Evolutionary conservation across 768 basidiomycete species (phyloP).

Genomic region (Podaxis mareebaensis): DNA sequence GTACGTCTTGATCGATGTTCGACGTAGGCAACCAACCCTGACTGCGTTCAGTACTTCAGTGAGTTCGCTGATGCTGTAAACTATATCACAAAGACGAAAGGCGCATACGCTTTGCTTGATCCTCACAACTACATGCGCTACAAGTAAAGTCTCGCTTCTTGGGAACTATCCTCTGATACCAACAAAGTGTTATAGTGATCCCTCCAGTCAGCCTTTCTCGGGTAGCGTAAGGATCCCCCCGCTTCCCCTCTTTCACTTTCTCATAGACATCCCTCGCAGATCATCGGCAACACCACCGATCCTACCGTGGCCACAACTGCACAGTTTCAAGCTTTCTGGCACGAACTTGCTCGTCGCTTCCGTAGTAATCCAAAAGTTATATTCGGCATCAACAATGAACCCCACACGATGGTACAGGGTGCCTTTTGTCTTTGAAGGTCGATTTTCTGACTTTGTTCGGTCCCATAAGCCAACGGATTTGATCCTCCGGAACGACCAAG

Average conservation of each 20-base stretch:
- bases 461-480: constrained; percentile 36
- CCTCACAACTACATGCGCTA: constrained; percentile 53
- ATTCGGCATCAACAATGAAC: constrained; percentile 51
- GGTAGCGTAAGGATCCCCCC: constrained; percentile 37
- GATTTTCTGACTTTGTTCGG: background rate
- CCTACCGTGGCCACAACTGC: constrained; percentile 43
- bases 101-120: constrained; percentile 43
- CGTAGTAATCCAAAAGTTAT: constrained; percentile 40
- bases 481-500: constrained; percentile 43
- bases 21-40: background rate
- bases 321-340: constrained; percentile 45
- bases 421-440: background rate
- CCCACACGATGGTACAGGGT: constrained; percentile 40
- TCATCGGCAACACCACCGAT: constrained; percentile 45
- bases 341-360: constrained; percentile 42
- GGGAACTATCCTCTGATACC: background rate
- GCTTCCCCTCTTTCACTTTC: background rate
- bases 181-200: constrained; percentile 31
- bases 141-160: constrained; percentile 31
- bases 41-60: constrained; percentile 36
- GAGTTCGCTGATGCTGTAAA: constrained; percentile 45
- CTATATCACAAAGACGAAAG: constrained; percentile 41
- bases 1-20: constrained; percentile 22
- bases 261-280: constrained; percentile 24
- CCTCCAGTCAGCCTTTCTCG: constrained; percentile 42